These are phyloP conservation scores for Fraxinus dipetala DNA, from an alignment of 305 asterid species.

Conservation along the genomic window DNA sequence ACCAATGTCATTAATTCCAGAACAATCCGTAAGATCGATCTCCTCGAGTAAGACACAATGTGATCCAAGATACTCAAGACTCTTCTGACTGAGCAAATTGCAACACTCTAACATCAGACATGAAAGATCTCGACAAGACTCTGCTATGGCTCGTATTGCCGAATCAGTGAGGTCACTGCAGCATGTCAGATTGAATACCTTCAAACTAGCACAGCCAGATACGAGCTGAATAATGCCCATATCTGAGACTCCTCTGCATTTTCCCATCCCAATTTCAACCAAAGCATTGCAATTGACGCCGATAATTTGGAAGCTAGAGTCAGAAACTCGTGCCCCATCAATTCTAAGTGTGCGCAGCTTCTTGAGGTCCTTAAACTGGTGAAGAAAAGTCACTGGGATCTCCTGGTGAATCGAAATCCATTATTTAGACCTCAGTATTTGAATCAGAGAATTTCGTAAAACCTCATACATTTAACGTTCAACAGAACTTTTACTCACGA, in stretches of 20 bases:
- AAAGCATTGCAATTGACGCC: slow-evolving; percentile 41
- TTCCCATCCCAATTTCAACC: slow-evolving; percentile 54
- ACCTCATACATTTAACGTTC: background rate
- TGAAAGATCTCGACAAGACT: slow-evolving; percentile 43
- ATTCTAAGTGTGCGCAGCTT: slow-evolving; percentile 43
- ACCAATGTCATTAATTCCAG: slow-evolving; percentile 62
- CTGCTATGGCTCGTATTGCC: slow-evolving; percentile 45
- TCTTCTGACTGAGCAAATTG: slow-evolving; percentile 53
- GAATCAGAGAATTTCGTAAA: slow-evolving; percentile 1
- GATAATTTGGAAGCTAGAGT: slow-evolving; percentile 36
- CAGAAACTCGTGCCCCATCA: slow-evolving; percentile 50
- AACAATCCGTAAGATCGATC: slow-evolving; percentile 74
- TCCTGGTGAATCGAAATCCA: slow-evolving; percentile 40
- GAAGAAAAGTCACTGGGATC: slow-evolving; percentile 31
- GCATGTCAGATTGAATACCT: slow-evolving; percentile 56
- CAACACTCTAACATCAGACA: slow-evolving; percentile 72
- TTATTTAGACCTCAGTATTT: slow-evolving; percentile 2
- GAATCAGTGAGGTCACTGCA: slow-evolving; percentile 56
- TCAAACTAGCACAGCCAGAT: slow-evolving; percentile 43
- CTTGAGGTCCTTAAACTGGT: slow-evolving; percentile 44
- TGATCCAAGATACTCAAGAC: slow-evolving; percentile 52
- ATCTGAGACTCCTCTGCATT: slow-evolving; percentile 61
- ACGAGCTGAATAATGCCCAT: slow-evolving; percentile 45
- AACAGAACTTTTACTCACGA: slow-evolving; percentile 38
- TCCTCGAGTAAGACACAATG: slow-evolving; percentile 49